Conservation (phyloP, 1,139 yeast genomes). For the Pichia sp. region DNA sequence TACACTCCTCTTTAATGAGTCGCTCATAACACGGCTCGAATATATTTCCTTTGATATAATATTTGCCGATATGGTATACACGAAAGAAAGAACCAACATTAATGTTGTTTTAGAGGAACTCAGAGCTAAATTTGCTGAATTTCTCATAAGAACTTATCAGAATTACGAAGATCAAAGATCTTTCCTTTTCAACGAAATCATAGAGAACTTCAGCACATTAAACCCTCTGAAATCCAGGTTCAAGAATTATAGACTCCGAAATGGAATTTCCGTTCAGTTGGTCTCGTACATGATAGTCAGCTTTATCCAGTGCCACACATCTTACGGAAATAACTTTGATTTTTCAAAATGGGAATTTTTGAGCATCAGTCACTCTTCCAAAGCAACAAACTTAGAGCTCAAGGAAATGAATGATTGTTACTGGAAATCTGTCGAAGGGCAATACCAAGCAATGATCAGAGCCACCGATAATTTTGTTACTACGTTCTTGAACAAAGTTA, state of each 20-base stretch:
- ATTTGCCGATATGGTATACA: slow-evolving; percentile 17
- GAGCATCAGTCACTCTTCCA: slow-evolving; percentile 5
- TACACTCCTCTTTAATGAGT: slow-evolving; percentile 34
- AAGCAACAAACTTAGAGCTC: slow-evolving; percentile 11
- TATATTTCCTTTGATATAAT: slow-evolving; percentile 37
- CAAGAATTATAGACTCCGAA: slow-evolving; percentile 35
- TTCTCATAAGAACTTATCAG: slow-evolving; percentile 40
- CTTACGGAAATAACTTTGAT: slow-evolving; percentile 23
- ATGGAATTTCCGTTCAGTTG: slow-evolving; percentile 44
- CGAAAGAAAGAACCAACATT: slow-evolving; percentile 21
- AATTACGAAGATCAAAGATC: slow-evolving; percentile 43
- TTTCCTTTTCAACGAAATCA: slow-evolving; percentile 53
- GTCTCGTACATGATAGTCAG: slow-evolving; percentile 39
- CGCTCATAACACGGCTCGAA: slow-evolving; percentile 43
- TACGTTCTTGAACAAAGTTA: slow-evolving; percentile 33
- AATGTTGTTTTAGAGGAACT: slow-evolving; percentile 28
- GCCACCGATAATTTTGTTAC: slow-evolving; percentile 34
- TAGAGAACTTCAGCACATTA: slow-evolving; percentile 43
- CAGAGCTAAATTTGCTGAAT: slow-evolving; percentile 30
- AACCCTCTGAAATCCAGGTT: slow-evolving; percentile 38
- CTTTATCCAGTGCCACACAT: slow-evolving; percentile 37
- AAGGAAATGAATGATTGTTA: slow-evolving; percentile 12
- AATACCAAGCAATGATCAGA: slow-evolving; percentile 7
- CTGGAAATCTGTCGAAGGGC: slow-evolving; percentile 8
- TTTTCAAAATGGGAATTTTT: slow-evolving; percentile 18